Percentiles rank a stretch among this genome's conserved stretches.
Conservation (phyloP, 768 basidiomycete genomes). For the Boletus eberwhitei region DNA sequence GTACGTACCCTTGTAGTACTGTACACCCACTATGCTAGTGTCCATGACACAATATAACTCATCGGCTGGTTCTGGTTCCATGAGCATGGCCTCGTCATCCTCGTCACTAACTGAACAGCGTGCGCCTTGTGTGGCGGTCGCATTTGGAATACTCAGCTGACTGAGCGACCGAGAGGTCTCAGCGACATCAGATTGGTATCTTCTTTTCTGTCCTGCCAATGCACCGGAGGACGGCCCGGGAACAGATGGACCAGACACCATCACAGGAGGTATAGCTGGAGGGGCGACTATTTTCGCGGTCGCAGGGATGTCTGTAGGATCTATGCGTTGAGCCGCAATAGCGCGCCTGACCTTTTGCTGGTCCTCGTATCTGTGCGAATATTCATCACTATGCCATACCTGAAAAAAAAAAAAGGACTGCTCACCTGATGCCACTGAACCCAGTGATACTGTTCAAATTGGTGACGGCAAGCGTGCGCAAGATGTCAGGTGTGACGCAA, state of each 20-base stretch:
- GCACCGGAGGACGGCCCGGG: constrained; percentile 7
- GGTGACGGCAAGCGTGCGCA: constrained; percentile 45
- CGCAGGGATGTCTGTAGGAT: constrained; percentile 54
- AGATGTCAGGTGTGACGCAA: constrained; percentile 61
- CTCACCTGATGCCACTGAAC: constrained; percentile 51
- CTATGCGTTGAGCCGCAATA: constrained; percentile 49
- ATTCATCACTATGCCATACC: not conserved
- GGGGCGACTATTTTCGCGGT: constrained; percentile 33
- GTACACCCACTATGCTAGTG: constrained; percentile 75
- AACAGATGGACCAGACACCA: constrained; percentile 1
- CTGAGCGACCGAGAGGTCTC: constrained; percentile 11
- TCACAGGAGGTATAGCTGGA: constrained; percentile 1
- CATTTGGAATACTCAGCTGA: constrained; percentile 15
- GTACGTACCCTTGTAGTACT: constrained; percentile 67
- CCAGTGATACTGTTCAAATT: constrained; percentile 46
- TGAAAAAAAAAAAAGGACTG: not conserved
- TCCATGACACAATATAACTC: constrained; percentile 62
- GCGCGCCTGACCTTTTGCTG: constrained; percentile 61
- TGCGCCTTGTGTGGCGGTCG: constrained; percentile 7
- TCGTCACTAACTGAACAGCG: constrained; percentile 34
- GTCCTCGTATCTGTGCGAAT: constrained; percentile 48
- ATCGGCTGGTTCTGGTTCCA: constrained; percentile 51
- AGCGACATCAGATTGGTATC: constrained; percentile 33
- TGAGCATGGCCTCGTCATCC: constrained; percentile 38
- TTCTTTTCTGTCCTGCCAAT: constrained; percentile 41